Conservation (phyloP, 306 rosid species). For the Trifolium repens region DNA sequence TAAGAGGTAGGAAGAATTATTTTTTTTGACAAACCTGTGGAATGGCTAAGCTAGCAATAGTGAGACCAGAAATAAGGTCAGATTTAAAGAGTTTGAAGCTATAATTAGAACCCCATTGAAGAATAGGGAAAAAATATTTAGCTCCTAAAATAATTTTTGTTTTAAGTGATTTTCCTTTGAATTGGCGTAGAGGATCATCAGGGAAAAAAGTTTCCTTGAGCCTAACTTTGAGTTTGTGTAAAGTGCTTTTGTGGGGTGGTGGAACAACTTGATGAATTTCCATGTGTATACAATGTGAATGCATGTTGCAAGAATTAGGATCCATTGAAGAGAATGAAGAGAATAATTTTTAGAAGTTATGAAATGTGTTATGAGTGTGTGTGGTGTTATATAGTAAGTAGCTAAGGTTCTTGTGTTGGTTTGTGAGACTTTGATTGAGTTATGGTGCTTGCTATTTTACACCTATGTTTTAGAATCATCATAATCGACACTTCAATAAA, state of each 20-base stretch:
- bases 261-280: conserved; percentile 69
- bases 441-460: neutral
- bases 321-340: conserved; percentile 44
- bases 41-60: conserved; percentile 97
- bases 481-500: conserved; percentile 2
- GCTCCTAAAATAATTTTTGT: conserved; percentile 65
- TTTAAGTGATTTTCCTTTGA: conserved; percentile 67
- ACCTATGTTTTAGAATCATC: neutral
- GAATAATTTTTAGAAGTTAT: neutral
- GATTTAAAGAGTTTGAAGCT: conserved; percentile 75
- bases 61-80: conserved; percentile 89
- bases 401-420: conserved; percentile 28
- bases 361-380: conserved; percentile 1
- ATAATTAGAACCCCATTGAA: conserved; percentile 88
- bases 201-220: conserved; percentile 92
- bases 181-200: conserved; percentile 92
- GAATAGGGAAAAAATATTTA: conserved; percentile 84
- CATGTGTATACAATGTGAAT: conserved; percentile 55
- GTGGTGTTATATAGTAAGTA: neutral
- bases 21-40: conserved; percentile 67
- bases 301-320: conserved; percentile 30
- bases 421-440: conserved; percentile 34
- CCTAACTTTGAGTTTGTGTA: conserved; percentile 55
- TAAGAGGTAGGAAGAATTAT: neutral
- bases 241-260: conserved; percentile 69